Conservation (phyloP, 371 early-diverging fungal genomes). For the Apophysomyces variabilis region DNA sequence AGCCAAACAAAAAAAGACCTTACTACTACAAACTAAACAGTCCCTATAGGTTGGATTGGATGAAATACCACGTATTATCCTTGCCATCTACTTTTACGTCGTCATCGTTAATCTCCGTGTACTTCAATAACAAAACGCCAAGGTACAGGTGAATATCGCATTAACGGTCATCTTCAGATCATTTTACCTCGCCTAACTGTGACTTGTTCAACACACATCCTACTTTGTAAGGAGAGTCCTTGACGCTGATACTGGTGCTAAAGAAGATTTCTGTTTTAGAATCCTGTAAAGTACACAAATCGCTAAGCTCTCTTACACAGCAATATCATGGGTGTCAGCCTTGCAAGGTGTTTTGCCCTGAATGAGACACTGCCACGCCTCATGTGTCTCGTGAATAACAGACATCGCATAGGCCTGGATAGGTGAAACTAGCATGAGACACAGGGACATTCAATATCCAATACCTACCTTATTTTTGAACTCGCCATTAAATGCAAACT, state of each 20-base stretch:
- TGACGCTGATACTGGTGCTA: slow-evolving; percentile 39
- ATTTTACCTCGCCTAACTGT: background rate
- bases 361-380: slow-evolving; percentile 62
- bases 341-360: slow-evolving; percentile 46
- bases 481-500: slow-evolving; percentile 96
- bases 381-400: slow-evolving; percentile 60
- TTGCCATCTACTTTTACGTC: no score
- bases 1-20: no score
- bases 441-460: background rate
- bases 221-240: slow-evolving; percentile 38
- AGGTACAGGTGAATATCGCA: background rate
- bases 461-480: slow-evolving; percentile 72
- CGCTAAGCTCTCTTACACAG: slow-evolving; percentile 18
- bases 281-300: background rate
- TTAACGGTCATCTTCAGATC: background rate
- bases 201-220: slow-evolving; percentile 10
- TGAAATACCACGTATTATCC: slow-evolving; percentile 45
- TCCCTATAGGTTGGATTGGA: slow-evolving; percentile 32
- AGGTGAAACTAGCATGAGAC: background rate
- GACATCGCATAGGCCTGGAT: slow-evolving; percentile 51
- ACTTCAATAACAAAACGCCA: background rate
- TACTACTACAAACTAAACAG: no score
- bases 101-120: background rate
- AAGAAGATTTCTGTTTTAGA: background rate
- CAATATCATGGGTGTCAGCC: slow-evolving; percentile 37